phyloP scores from a whole-genome alignment of 164 flowering plant species.

The Magnolia kwangsiensis region DNA sequence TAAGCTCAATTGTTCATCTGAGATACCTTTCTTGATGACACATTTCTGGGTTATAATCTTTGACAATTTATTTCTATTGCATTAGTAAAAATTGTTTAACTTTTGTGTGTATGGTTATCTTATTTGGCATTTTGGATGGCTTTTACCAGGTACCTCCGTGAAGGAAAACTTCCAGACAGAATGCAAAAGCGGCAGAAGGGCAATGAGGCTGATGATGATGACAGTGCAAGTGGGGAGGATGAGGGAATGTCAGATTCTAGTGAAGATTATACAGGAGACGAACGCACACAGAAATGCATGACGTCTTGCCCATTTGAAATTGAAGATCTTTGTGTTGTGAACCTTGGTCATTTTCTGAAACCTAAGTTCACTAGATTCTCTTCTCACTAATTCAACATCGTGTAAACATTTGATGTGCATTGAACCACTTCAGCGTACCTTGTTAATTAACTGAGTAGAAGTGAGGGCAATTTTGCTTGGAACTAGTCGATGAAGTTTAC shows the following conservation, averaged over 20 bases:
- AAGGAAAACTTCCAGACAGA: slow-evolving; percentile 63
- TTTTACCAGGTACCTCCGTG: slow-evolving; percentile 62
- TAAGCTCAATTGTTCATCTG: too few species aligned
- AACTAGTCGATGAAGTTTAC: neutral
- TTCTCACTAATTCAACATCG: neutral
- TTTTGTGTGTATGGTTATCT: neutral
- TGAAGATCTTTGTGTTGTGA: slow-evolving; percentile 57
- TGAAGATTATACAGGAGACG: slow-evolving; percentile 33
- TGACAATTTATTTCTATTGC: neutral
- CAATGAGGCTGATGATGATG: slow-evolving; percentile 27
- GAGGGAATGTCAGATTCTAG: slow-evolving; percentile 36
- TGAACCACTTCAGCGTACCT: neutral
- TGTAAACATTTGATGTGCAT: neutral
- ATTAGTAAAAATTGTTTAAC: neutral
- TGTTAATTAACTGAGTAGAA: neutral
- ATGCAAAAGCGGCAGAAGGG: slow-evolving; percentile 55
- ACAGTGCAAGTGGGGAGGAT: slow-evolving; percentile 41
- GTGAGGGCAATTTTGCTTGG: neutral
- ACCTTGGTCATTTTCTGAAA: slow-evolving; percentile 45
- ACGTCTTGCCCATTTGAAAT: slow-evolving; percentile 37
- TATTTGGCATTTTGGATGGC: neutral
- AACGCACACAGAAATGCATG: slow-evolving; percentile 12
- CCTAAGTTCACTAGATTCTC: neutral
- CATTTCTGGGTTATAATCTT: too few species aligned
- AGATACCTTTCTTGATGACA: too few species aligned